Percentiles rank a stretch among this genome's conserved stretches.
Conservation (phyloP, 164 flowering plant genomes). For the Macadamia tetraphylla region DNA sequence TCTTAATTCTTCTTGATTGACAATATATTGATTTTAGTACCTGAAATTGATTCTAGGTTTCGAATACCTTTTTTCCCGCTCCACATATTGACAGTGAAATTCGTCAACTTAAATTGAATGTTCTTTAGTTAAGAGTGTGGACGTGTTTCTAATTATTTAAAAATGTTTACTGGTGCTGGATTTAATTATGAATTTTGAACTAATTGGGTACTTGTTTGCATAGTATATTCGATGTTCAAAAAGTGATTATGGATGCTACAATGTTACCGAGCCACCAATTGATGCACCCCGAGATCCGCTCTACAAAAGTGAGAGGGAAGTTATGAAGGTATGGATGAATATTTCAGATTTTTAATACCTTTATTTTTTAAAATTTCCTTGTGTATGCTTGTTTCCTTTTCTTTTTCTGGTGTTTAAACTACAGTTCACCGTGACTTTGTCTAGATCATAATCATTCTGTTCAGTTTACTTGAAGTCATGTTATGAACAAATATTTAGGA, state of each 20-base stretch:
- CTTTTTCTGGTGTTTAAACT: too few relatives aligned
- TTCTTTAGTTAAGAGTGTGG: too few relatives aligned
- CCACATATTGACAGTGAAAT: too few relatives aligned
- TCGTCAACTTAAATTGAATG: too few relatives aligned
- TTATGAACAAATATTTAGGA: too few relatives aligned
- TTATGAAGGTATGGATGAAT: conserved; percentile 52
- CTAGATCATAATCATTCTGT: too few relatives aligned
- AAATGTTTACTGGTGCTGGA: not conserved
- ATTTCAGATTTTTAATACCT: not conserved
- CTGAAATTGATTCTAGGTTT: not conserved
- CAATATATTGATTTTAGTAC: too few relatives aligned
- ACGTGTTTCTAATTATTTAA: too few relatives aligned
- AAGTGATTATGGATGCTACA: conserved; percentile 83
- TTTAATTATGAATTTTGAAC: not conserved
- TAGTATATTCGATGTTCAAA: conserved; percentile 86
- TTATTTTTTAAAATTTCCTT: not conserved
- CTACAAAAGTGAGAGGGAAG: conserved; percentile 68
- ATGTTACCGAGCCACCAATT: conserved; percentile 89
- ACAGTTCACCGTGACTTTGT: too few relatives aligned
- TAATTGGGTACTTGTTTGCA: not conserved
- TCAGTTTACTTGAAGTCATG: too few relatives aligned
- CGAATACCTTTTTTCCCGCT: too few relatives aligned
- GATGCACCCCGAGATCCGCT: conserved; percentile 94
- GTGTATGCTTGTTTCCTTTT: not conserved
- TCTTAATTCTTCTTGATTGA: too few relatives aligned